Evolutionary conservation across 2,329 filamentous ascomycete genomes (phyloP).

Genomic region (Sclerotinia sclerotiorum): DNA sequence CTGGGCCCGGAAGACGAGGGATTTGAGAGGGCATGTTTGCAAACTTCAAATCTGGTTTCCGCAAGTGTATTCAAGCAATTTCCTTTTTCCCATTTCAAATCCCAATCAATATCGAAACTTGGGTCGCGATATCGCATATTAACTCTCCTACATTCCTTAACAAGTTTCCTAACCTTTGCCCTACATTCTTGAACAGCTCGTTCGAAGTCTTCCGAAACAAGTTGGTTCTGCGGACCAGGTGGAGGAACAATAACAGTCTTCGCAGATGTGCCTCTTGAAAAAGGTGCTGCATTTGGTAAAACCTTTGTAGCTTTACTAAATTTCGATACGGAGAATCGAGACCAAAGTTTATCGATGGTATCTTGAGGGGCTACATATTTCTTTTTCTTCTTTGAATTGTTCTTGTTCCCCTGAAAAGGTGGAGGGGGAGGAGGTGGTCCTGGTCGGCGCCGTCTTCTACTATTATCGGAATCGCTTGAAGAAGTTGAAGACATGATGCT

Average conservation of each 20-base stretch:
- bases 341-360: slow-evolving; percentile 67
- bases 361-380: slow-evolving; percentile 61
- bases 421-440: slow-evolving; percentile 22
- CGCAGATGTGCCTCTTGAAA: slow-evolving; percentile 18
- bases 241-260: slow-evolving; percentile 23
- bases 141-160: slow-evolving; percentile 65
- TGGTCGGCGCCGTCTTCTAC: slow-evolving; percentile 10
- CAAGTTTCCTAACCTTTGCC: slow-evolving; percentile 61
- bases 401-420: slow-evolving; percentile 14
- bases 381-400: slow-evolving; percentile 51
- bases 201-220: slow-evolving; percentile 63
- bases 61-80: slow-evolving; percentile 41
- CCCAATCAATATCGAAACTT: slow-evolving; percentile 68
- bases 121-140: slow-evolving; percentile 84
- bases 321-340: slow-evolving; percentile 57
- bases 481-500: slow-evolving; percentile 28
- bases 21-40: slow-evolving; percentile 46
- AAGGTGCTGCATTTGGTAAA: slow-evolving; percentile 59
- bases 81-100: slow-evolving; percentile 48
- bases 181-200: slow-evolving; percentile 69
- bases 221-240: slow-evolving; percentile 57
- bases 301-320: slow-evolving; percentile 66
- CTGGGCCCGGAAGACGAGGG: slow-evolving; percentile 59
- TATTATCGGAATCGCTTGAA: slow-evolving; percentile 33
- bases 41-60: slow-evolving; percentile 51